A percentile compares a stretch with the other conserved stretches of the same genome.
These are phyloP conservation scores for Capronia coronata DNA, from an alignment of 2,329 filamentous ascomycete species.

Conservation along the genomic window DNA sequence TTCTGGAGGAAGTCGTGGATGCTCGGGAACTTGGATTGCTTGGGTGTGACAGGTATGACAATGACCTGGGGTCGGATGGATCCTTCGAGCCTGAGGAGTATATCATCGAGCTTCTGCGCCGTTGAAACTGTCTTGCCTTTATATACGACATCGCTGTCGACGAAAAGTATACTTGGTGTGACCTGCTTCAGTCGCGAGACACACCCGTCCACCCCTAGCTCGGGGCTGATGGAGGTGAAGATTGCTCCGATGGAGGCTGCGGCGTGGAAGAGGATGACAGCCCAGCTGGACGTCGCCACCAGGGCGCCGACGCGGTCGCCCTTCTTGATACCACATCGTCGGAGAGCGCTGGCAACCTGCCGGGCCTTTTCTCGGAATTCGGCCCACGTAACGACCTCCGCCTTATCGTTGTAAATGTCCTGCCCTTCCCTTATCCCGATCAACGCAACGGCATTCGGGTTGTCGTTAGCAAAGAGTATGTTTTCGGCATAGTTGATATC, in stretches of 20 bases:
- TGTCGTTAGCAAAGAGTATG: slow-evolving; percentile 32
- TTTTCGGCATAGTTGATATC: slow-evolving; percentile 39
- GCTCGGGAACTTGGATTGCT: background rate
- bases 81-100: background rate
- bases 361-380: slow-evolving; percentile 36
- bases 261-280: slow-evolving; percentile 38
- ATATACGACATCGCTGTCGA: slow-evolving; percentile 32
- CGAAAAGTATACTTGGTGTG: slow-evolving; percentile 36
- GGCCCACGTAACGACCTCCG: slow-evolving; percentile 36
- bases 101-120: slow-evolving; percentile 5
- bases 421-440: slow-evolving; percentile 38
- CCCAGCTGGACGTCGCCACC: slow-evolving; percentile 39
- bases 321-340: slow-evolving; percentile 34
- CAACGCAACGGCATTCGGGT: slow-evolving; percentile 34
- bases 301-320: slow-evolving; percentile 39
- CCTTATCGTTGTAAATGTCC: slow-evolving; percentile 30
- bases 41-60: slow-evolving; percentile 1
- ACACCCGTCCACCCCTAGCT: slow-evolving; percentile 34
- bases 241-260: slow-evolving; percentile 39
- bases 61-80: slow-evolving; percentile 1
- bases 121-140: slow-evolving; percentile 10
- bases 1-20: slow-evolving; percentile 30
- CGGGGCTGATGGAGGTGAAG: slow-evolving; percentile 40
- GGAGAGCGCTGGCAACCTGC: slow-evolving; percentile 35
- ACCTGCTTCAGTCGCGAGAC: slow-evolving; percentile 37